phyloP scores from a whole-genome alignment of 495 filamentous ascomycete species.

The Talaromyces thailandensis region DNA sequence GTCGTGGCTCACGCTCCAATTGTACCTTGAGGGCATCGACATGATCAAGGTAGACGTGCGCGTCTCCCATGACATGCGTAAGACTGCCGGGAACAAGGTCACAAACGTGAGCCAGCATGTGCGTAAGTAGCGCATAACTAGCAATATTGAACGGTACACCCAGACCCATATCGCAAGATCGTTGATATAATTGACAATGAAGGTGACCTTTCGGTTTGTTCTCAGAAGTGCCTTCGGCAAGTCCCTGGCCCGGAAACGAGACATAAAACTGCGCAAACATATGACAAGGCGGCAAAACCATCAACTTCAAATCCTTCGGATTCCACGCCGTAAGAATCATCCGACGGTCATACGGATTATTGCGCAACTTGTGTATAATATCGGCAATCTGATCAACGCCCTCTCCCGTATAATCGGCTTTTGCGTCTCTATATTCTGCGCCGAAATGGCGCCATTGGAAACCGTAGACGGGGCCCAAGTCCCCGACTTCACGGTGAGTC shows the following conservation, averaged over 20 bases:
- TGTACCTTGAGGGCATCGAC: slow-evolving; percentile 77
- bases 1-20: slow-evolving; percentile 66
- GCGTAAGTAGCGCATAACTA: slow-evolving; percentile 81
- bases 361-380: slow-evolving; percentile 70
- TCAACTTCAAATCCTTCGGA: slow-evolving; percentile 70
- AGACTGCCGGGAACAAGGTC: slow-evolving; percentile 75
- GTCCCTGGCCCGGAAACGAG: slow-evolving; percentile 49
- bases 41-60: slow-evolving; percentile 91
- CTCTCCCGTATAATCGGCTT: slow-evolving; percentile 76
- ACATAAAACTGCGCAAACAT: slow-evolving; percentile 99
- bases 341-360: slow-evolving; percentile 76
- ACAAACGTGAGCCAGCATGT: slow-evolving; percentile 85
- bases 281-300: slow-evolving; percentile 95
- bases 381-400: slow-evolving; percentile 89
- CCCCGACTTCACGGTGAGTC: slow-evolving; percentile 67
- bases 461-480: slow-evolving; percentile 93
- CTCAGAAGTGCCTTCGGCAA: slow-evolving; percentile 20
- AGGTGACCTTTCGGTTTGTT: slow-evolving; percentile 53
- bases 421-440: slow-evolving; percentile 70
- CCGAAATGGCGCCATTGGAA: slow-evolving; percentile 99
- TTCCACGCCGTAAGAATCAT: slow-evolving; percentile 94
- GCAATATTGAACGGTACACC: slow-evolving; percentile 98
- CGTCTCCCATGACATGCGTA: slow-evolving; percentile 92
- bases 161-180: slow-evolving; percentile 94
- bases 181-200: slow-evolving; percentile 82